Evolutionary conservation across 2,329 filamentous ascomycete genomes (phyloP), one percentile per base, ranked within the genome.

Genomic region (Arthrobotrys pseudoclavata): DNA sequence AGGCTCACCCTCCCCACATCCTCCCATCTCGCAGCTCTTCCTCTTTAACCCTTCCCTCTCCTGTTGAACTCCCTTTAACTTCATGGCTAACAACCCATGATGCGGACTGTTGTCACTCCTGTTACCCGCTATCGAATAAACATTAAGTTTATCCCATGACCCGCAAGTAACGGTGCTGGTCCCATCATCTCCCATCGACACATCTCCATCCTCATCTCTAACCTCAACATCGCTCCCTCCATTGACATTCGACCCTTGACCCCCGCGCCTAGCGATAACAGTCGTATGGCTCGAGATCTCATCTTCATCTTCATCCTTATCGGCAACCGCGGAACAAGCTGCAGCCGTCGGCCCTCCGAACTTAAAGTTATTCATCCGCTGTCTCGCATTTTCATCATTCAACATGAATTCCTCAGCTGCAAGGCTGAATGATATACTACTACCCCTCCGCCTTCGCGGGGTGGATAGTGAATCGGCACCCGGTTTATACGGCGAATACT

Each of bases 401-500:
- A 76, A 45, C 57, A 76, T 70, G 72, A 76, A 76, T 20, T 76
- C 72, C 45, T 70, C 72, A 10, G 72, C 72, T 3, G 66, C 72
- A 29, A 70, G 48, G 45, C 45, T 66, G 26, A 76, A 76, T 1
- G 72, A 76, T 34, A 70, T 67, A 22, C 66, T 76, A 26, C 72
- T 76, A 37, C 66, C 72, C 40, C 72, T 64, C 13, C 72, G 34
- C 62, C 72, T 37, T 31, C 66, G 61, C 24, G 72, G 72, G n/a
- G 72, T 80, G 87, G 86, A 69, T 85, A 85, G 12, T 6, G 61
- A 60, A 47, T 76, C 71, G 13, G 24, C 50, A 2, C 82, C 82
- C 0, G 92, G 89, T 83, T 94, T 97, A 85, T 97, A 98, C 0
- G 90, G 87, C 69, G 90, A 92, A 83, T 93, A 99, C 20, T 90